phyloP scores from a whole-genome alignment of 2,329 filamentous ascomycete species.

The Fusarium proliferatum region DNA sequence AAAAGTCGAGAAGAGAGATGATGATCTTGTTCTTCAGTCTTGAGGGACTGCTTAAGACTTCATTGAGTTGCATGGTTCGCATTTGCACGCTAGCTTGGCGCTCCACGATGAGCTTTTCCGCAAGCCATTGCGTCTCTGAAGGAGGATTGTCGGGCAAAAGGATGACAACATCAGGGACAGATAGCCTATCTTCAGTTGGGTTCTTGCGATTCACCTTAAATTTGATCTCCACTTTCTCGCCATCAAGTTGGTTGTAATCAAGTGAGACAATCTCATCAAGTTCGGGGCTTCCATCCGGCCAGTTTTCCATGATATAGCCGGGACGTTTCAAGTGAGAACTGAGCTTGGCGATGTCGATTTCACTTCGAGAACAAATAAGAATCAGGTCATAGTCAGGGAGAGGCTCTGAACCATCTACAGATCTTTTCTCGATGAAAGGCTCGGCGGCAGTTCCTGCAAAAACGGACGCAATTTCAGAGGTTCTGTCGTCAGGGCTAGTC shows the following conservation, averaged over 20 bases:
- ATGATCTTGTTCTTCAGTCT: conserved; percentile 47
- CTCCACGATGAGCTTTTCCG: conserved; percentile 12
- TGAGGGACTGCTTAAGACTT: conserved; percentile 23
- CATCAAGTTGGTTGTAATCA: background rate
- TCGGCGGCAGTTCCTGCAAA: conserved; percentile 30
- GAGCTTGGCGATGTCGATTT: conserved; percentile 27
- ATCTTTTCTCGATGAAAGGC: conserved; percentile 46
- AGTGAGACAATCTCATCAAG: background rate
- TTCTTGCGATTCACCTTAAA: conserved; percentile 6
- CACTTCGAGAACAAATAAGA: conserved; percentile 36
- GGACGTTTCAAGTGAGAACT: conserved; percentile 43
- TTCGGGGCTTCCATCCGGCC: background rate
- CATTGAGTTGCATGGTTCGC: conserved; percentile 2
- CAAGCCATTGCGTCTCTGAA: conserved; percentile 11
- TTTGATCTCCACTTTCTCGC: background rate
- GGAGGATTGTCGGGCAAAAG: conserved; percentile 31
- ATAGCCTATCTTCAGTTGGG: background rate
- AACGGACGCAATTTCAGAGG: conserved; percentile 1
- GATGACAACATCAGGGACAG: conserved; percentile 18
- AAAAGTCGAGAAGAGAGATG: conserved; percentile 61
- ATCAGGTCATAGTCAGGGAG: conserved; percentile 51
- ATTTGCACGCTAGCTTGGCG: background rate
- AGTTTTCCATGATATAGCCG: conserved; percentile 45
- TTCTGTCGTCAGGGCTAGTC: background rate
- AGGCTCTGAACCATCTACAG: conserved; percentile 33